Evolutionary conservation across 371 early-diverging fungal genomes (phyloP), one percentile per base, ranked within the genome.

Genomic region (Conidiobolus incongruus): DNA sequence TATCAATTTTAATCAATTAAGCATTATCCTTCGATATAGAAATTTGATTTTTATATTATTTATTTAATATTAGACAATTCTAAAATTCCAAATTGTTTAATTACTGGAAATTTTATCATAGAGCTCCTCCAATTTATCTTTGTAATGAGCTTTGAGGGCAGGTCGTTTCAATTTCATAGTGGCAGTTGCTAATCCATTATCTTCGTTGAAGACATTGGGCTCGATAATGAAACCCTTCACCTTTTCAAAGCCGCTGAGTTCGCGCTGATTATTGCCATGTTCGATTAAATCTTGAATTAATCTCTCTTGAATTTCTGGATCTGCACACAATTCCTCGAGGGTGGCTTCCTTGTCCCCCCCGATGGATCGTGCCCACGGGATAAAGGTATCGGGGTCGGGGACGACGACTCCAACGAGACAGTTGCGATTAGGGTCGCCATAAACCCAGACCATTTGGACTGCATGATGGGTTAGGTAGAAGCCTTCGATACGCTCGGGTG

Each of bases 401-500:
- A 93, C 90, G 8, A 82, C 56, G 32, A 95, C 66, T 24, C 69
- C 85, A 1, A 92, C 89, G 40, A 93, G 62, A 24, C 58, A 59
- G 52, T 55, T 65, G 54, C 84, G 75, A 12, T 81, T 54, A 24
- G 85, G 75, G 50, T 91, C 88, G 38, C 96, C 96, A 54, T 90
- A 77, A 5, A 92, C 70, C 51, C 70, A 75, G 38, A 62, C 77
- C 54, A 71, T 72, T 38, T 56, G 54, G 4, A 76, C 49, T 11
- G 59, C 54, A 1, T 47, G 48, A 21, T 50, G 34, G 7, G 48
- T 47, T 1, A 50, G 22, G 11, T 53, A 51, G 41, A 55, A 43
- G 22, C 44, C 53, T 37, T 63, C 61, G 21, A 63, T 72, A 56
- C 91, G 93, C 55, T 98, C 99, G 1, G 96, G 97, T 0, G 94